Conservation (phyloP, 768 basidiomycete species). For the Ephemerocybe angulata region DNA sequence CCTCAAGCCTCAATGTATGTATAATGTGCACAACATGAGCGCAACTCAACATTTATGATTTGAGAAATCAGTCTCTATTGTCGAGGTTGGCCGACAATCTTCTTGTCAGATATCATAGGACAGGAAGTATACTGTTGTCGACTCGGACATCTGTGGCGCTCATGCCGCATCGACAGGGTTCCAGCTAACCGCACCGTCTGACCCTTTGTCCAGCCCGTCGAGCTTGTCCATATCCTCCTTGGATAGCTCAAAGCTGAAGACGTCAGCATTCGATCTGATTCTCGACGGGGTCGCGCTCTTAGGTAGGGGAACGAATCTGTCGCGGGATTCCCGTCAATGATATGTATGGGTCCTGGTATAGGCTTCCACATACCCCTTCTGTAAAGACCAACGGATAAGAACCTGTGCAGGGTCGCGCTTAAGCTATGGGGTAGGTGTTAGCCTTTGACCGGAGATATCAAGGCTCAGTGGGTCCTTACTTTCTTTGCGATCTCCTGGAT, state of each 20-base stretch:
- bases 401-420: slow-evolving; percentile 69
- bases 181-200: slow-evolving; percentile 8
- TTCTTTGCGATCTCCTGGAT: slow-evolving; percentile 11
- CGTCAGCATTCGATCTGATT: slow-evolving; percentile 8
- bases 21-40: too few species aligned
- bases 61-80: too few species aligned
- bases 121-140: too few species aligned
- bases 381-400: slow-evolving; percentile 86
- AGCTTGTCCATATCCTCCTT: slow-evolving; percentile 10
- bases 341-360: too few species aligned
- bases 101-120: too few species aligned
- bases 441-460: neutral
- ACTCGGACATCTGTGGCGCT: too few species aligned
- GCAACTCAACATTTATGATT: too few species aligned
- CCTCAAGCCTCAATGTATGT: too few species aligned
- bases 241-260: slow-evolving; percentile 10
- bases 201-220: slow-evolving; percentile 5
- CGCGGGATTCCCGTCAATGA: too few species aligned
- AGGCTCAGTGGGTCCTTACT: neutral
- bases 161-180: slow-evolving; percentile 10
- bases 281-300: slow-evolving; percentile 11
- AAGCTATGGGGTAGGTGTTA: slow-evolving; percentile 33
- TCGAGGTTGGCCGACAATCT: too few species aligned
- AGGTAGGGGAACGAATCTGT: slow-evolving; percentile 9
- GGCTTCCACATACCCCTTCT: slow-evolving; percentile 73